Base-by-base conservation (phyloP, 2,329 filamentous ascomycete species). In the Cucurbitaria berberidis region DNA sequence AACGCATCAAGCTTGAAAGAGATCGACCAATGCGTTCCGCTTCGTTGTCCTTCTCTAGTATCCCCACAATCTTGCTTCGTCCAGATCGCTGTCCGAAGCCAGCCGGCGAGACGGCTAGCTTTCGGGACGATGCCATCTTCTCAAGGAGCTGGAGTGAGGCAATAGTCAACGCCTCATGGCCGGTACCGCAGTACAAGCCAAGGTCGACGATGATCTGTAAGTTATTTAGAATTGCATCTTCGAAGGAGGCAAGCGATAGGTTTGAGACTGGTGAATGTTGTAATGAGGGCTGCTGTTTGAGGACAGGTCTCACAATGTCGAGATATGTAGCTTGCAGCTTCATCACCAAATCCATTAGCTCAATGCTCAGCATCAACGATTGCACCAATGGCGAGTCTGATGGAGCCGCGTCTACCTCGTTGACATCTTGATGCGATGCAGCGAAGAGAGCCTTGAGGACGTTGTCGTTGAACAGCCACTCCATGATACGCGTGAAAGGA, bases 381-480 rank as follows among this genome's bases (percentile, higher is more conserved):
- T 91, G 80, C 24, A 98, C 87, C 30, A 96, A 78, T 1, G 93
- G 90, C 5, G 93, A 96, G 62, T 92, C 88, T 1, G 88, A 85
- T 4, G 86, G 79, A 10, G 91, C 85, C 63, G 85, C 86, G 56
- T 89, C 86, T 35, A 97, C 84, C 53, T 90, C 87, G 7, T 83
- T 80, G 15, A 88, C 78, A 62, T 93, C 86, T 70, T 96, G 89
- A 62, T 93, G 89, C 26, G 95, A 85, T 10, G 89, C 85, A 51
- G 85, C 82, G 74, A 97, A 93, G 1, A 99, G 77, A 13, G 88
- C 85, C 60, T 84, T 85, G 66, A 96, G 86, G 19, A 97, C 90
- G 60, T 89, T 91, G 67, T 96, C 91, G 70, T 96, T 97, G 75
- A 96, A 96, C 76, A 99, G 85, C 92, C 95, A 98, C 70, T 99